phyloP scores from a whole-genome alignment of 257 asterid genomes.

The Paulownia fortunei region DNA sequence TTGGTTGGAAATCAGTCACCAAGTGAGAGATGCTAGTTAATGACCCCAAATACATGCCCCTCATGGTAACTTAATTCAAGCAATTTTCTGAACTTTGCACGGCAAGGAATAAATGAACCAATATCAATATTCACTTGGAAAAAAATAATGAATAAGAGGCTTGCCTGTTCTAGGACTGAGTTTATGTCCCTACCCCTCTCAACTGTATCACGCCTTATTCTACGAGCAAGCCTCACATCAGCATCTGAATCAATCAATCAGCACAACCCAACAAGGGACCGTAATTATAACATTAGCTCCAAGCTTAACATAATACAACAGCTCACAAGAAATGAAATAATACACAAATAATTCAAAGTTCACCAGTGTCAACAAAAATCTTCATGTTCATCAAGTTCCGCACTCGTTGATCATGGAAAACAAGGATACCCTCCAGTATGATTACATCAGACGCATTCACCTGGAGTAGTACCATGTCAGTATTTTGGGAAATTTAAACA shows the following conservation, averaged over 20 bases:
- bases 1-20: too few relatives aligned
- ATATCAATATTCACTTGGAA: neutral
- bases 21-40: too few relatives aligned
- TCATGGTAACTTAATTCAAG: neutral
- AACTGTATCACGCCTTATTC: conserved; percentile 96
- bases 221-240: conserved; percentile 99
- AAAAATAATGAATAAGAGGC: conserved; percentile 32
- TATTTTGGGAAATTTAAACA: conserved; percentile 10
- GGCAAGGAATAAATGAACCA: neutral
- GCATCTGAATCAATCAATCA: conserved; percentile 60
- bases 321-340: conserved; percentile 5
- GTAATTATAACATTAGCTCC: neutral
- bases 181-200: conserved; percentile 96
- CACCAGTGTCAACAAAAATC: conserved; percentile 97
- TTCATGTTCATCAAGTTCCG: conserved; percentile 97
- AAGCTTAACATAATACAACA: neutral
- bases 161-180: conserved; percentile 96
- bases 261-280: neutral
- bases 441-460: conserved; percentile 98
- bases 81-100: conserved; percentile 5
- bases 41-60: conserved; percentile 1
- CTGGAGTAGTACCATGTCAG: conserved; percentile 41
- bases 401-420: conserved; percentile 92
- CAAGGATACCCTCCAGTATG: conserved; percentile 96
- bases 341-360: conserved; percentile 35